These are phyloP conservation scores for Amphirosellinia nigrospora DNA, from an alignment of 495 filamentous ascomycete species.

Conservation along the genomic window DNA sequence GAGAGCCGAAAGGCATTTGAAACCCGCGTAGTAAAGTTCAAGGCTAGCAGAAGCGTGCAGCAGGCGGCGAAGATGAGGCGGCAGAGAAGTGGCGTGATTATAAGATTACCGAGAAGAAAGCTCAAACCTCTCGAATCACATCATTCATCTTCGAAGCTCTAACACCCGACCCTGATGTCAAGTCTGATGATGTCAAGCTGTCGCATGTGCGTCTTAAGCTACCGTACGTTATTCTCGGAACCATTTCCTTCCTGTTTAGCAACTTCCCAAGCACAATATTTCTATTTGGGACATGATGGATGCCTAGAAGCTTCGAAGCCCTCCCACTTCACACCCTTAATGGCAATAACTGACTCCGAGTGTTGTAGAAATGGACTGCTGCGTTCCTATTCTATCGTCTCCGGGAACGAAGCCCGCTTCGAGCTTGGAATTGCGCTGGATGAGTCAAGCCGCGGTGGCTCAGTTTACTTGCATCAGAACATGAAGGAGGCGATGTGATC, in stretches of 20 bases:
- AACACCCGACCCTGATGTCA: slow-evolving; percentile 28
- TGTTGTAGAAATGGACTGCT: slow-evolving; percentile 54
- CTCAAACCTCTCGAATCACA: slow-evolving; percentile 47
- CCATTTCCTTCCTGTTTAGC: too few relatives aligned
- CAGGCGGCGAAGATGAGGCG: slow-evolving; percentile 32
- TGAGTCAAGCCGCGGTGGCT: slow-evolving; percentile 53
- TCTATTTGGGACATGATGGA: too few relatives aligned
- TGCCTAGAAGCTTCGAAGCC: too few relatives aligned
- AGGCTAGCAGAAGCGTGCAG: slow-evolving; percentile 41
- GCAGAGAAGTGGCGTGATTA: slow-evolving; percentile 52
- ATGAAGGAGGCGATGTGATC: slow-evolving; percentile 53
- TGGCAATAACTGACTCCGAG: too few relatives aligned
- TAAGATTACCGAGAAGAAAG: slow-evolving; percentile 49
- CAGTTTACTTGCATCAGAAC: slow-evolving; percentile 49
- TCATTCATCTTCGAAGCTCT: slow-evolving; percentile 50
- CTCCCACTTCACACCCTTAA: too few relatives aligned
- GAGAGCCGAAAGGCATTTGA: slow-evolving; percentile 52
- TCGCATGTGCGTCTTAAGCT: slow-evolving; percentile 53
- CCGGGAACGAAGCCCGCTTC: slow-evolving; percentile 48
- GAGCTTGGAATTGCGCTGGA: slow-evolving; percentile 55
- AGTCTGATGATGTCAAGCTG: slow-evolving; percentile 30
- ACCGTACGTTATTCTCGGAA: too few relatives aligned
- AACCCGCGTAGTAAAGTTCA: slow-evolving; percentile 43
- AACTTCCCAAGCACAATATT: too few relatives aligned
- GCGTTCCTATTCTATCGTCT: slow-evolving; percentile 56